Evolutionary conservation across 225 moss, liverwort and hornwort genomes (phyloP).

Genomic region (Sphagnum tenellum): DNA sequence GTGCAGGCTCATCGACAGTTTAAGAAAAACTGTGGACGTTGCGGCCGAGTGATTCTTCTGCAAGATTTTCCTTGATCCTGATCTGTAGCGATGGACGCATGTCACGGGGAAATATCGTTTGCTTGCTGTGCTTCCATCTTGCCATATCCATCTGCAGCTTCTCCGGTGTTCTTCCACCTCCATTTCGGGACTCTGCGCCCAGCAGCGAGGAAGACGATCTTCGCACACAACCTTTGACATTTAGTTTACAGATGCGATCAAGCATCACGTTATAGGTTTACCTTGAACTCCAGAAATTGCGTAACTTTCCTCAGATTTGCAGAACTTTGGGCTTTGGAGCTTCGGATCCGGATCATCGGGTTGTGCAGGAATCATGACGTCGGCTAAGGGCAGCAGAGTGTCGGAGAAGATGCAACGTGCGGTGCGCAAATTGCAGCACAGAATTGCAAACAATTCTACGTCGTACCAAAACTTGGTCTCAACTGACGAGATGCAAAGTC

Average conservation of each 20-base stretch:
- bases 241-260: conserved; percentile 2
- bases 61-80: not conserved
- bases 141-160: conserved; percentile 1
- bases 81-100: not conserved
- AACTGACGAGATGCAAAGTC: not conserved
- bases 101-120: not conserved
- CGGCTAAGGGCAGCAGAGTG: conserved; percentile 12
- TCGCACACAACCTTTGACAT: not conserved
- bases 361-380: conserved; percentile 15
- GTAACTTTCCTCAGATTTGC: too few species aligned
- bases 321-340: too few species aligned
- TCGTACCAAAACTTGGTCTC: conserved; percentile 23
- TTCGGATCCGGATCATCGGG: not conserved
- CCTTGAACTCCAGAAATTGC: not conserved
- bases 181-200: conserved; percentile 3
- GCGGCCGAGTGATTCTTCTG: not conserved
- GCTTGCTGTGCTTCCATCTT: not conserved
- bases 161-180: conserved; percentile 4
- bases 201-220: not conserved
- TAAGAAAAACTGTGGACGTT: conserved; percentile 5
- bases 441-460: conserved; percentile 18
- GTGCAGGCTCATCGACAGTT: too few species aligned
- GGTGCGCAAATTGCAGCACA: conserved; percentile 38
- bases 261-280: not conserved
- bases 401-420: conserved; percentile 53